Evolutionary conservation across 192 early-diverging fungal species (phyloP), one percentile per base, ranked within the genome.

Genomic region (Backusella liffmaniae): DNA sequence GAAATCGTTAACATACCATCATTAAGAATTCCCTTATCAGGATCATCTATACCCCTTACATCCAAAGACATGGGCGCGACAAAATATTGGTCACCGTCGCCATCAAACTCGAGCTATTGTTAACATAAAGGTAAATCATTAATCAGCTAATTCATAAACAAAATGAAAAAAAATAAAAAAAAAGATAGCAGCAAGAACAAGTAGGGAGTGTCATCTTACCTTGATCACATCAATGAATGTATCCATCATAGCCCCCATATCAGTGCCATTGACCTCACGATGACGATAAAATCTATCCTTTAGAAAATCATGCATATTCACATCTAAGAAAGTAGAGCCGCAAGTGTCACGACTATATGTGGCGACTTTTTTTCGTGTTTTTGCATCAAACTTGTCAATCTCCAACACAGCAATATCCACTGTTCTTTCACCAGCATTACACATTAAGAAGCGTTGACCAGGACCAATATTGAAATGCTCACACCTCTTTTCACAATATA

Each of bases 371-470:
- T 80, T 78, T 21, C 84, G 67, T 36, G 76, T 75, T 71, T 73
- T 70, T 13, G 73, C 70, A 44, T 71, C 49, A 39, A 75, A 79
- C 68, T 78, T 80, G 23, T 78, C 78, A 69, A 85, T 83, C 67
- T 82, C 84, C 67, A 85, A 85, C 34, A 83, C 82, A 46, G 80
- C 82, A 51, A 86, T 56, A 82, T 86, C 85, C 29, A 86, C 82
- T 46, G 85, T 86, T 67, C 85, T 82, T 53, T 82, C 82, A 76
- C 85, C 85, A 23, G 82, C 82, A 74, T 86, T 80, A 62, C 82
- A 83, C 69, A 84, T 84, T 76, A 84, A 84, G 67, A 86, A 83
- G 26, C 80, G 76, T 68, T 84, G 76, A 26, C 79, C 86, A 53
- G 79, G 76, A 9, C 73, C 74, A 18, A 87, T 74, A 67, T 82